These are phyloP conservation scores for Wickerhamiella galacta DNA, from an alignment of 805 yeast genomes.

Conservation along the genomic window DNA sequence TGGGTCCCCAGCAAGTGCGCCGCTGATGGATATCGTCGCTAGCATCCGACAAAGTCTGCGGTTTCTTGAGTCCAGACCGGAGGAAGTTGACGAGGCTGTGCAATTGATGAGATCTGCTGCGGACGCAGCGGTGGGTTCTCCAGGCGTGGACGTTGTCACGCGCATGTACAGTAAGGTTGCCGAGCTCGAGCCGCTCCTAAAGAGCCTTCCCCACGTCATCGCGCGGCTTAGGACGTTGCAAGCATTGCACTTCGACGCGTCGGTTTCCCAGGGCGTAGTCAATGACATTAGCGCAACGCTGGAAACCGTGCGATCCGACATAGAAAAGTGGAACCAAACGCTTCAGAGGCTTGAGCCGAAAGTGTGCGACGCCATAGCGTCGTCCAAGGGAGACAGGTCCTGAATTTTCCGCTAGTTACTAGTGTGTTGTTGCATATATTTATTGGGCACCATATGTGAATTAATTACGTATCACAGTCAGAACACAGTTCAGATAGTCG, in stretches of 20 bases:
- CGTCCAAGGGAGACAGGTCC: too few species aligned
- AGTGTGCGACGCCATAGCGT: neutral
- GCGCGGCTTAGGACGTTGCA: conserved; percentile 2
- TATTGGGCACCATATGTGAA: too few species aligned
- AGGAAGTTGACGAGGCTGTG: conserved; percentile 2
- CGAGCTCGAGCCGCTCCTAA: conserved; percentile 4
- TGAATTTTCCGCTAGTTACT: too few species aligned
- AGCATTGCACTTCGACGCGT: conserved; percentile 2
- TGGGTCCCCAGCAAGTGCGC: neutral
- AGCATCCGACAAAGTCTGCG: conserved; percentile 1
- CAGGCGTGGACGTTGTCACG: conserved; percentile 1
- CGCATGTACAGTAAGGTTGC: conserved; percentile 3
- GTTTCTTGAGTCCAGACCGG: conserved; percentile 1
- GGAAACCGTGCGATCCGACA: conserved; percentile 2
- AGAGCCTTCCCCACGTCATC: conserved; percentile 1
- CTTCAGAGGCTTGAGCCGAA: conserved; percentile 2
- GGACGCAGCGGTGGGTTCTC: neutral
- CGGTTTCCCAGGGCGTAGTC: conserved; percentile 1
- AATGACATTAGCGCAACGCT: conserved; percentile 3
- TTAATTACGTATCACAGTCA: too few species aligned
- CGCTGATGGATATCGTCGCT: neutral
- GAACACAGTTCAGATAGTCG: too few species aligned
- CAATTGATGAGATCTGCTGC: neutral
- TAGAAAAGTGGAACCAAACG: conserved; percentile 2
- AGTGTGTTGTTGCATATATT: too few species aligned